These are phyloP conservation scores for Capsicum chinense DNA, from an alignment of 257 asterid species.

Conservation along the genomic window DNA sequence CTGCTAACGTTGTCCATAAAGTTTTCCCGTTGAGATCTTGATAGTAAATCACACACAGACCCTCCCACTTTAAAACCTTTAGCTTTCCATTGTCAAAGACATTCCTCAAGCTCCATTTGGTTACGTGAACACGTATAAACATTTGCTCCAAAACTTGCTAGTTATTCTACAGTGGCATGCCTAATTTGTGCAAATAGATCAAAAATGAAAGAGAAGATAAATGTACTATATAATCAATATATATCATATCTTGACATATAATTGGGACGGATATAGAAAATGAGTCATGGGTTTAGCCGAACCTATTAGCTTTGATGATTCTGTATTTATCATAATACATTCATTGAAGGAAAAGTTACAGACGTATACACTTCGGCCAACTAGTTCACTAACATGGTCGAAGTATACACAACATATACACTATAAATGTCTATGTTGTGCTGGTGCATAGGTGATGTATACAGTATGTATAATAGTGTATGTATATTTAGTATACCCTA, in stretches of 20 bases:
- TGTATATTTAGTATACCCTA: no score
- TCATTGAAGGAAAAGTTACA: no score
- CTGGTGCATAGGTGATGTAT: no score
- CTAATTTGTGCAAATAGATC: not conserved
- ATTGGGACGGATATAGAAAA: no score
- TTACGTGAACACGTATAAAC: constrained; percentile 33
- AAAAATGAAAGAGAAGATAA: not conserved
- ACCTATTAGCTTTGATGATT: no score
- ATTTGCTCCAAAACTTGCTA: constrained; percentile 30
- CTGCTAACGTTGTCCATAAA: not conserved
- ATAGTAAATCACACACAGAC: constrained; percentile 6
- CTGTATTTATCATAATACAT: no score
- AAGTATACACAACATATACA: no score
- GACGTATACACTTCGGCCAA: no score
- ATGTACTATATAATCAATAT: not conserved
- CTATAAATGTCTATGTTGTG: no score
- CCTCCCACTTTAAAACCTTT: constrained; percentile 29
- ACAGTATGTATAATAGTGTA: no score
- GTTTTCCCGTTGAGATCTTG: constrained; percentile 18
- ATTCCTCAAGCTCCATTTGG: constrained; percentile 31
- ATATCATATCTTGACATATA: not conserved
- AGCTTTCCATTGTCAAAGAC: constrained; percentile 29
- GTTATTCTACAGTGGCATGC: constrained; percentile 31
- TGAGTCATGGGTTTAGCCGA: no score
- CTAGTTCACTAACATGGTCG: no score